These are phyloP conservation scores for Starmerella tilneyi DNA, from an alignment of 805 yeast genomes.

Conservation along the genomic window DNA sequence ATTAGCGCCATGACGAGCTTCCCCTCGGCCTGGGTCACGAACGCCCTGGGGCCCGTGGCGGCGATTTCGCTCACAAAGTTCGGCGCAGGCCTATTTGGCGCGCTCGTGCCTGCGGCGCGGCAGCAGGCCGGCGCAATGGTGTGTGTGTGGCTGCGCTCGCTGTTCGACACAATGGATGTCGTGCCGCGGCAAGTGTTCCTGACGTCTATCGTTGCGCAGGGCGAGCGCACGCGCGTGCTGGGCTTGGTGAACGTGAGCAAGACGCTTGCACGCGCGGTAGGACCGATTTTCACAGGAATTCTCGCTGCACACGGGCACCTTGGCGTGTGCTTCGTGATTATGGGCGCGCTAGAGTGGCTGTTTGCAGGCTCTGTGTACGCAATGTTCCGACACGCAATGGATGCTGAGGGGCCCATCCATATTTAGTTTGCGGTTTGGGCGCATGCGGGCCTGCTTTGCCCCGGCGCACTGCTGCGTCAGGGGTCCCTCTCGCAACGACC, in stretches of 20 bases:
- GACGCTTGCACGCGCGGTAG: slow-evolving; percentile 72
- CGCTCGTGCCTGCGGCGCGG: slow-evolving; percentile 42
- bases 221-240: slow-evolving; percentile 64
- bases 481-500: neutral
- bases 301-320: slow-evolving; percentile 41
- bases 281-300: slow-evolving; percentile 70
- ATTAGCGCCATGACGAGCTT: slow-evolving; percentile 44
- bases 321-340: slow-evolving; percentile 29
- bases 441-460: no score
- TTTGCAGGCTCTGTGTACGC: slow-evolving; percentile 20
- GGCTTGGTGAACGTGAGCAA: slow-evolving; percentile 81
- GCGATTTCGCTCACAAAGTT: slow-evolving; percentile 66
- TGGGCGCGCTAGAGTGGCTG: slow-evolving; percentile 31
- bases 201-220: slow-evolving; percentile 51
- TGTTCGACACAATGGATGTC: slow-evolving; percentile 76
- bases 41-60: slow-evolving; percentile 61
- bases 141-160: slow-evolving; percentile 45
- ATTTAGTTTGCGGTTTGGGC: no score
- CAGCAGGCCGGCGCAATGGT: slow-evolving; percentile 39
- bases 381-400: slow-evolving; percentile 10
- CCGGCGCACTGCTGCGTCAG: neutral
- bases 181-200: slow-evolving; percentile 79
- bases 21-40: slow-evolving; percentile 65
- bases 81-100: slow-evolving; percentile 62
- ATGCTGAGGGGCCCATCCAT: slow-evolving; percentile 11